Evolutionary conservation across 176 grass and related monocot species (phyloP).

Genomic region (Cymbopogon citratus): DNA sequence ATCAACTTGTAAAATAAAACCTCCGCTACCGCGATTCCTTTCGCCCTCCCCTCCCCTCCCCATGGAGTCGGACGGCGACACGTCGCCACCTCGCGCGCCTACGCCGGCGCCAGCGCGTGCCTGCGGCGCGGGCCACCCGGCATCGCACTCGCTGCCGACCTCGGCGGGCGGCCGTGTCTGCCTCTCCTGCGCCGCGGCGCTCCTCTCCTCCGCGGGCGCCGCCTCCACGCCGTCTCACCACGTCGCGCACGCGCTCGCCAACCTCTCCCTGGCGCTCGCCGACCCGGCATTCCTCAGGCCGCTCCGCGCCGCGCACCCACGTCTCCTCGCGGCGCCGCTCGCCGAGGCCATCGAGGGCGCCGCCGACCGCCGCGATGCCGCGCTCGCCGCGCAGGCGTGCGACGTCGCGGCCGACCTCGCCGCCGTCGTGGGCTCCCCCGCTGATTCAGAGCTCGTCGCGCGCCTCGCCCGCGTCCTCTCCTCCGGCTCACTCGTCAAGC

Average conservation of each 20-base stretch:
- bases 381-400: slow-evolving; percentile 45
- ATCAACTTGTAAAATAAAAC: not conserved
- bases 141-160: slow-evolving; percentile 55
- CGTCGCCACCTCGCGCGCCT: not conserved
- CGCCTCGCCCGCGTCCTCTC: slow-evolving; percentile 55
- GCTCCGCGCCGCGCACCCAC: slow-evolving; percentile 49
- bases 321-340: slow-evolving; percentile 60
- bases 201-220: slow-evolving; percentile 48
- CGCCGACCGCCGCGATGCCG: slow-evolving; percentile 39
- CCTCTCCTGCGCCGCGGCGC: slow-evolving; percentile 59
- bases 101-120: slow-evolving; percentile 6
- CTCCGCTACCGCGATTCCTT: not conserved
- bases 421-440: slow-evolving; percentile 33
- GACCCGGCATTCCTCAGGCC: slow-evolving; percentile 43
- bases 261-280: slow-evolving; percentile 66
- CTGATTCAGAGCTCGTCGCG: slow-evolving; percentile 59
- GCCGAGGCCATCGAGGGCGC: slow-evolving; percentile 44
- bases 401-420: slow-evolving; percentile 62
- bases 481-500: slow-evolving; percentile 61
- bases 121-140: slow-evolving; percentile 67
- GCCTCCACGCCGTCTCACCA: slow-evolving; percentile 61
- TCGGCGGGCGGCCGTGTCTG: slow-evolving; percentile 52
- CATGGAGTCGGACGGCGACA: slow-evolving; percentile 41
- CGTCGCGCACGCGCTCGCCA: slow-evolving; percentile 78
- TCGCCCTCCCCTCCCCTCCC: not conserved